Base-by-base conservation (phyloP, 805 yeast species). In the Lipomyces spencermartinsiae region DNA sequence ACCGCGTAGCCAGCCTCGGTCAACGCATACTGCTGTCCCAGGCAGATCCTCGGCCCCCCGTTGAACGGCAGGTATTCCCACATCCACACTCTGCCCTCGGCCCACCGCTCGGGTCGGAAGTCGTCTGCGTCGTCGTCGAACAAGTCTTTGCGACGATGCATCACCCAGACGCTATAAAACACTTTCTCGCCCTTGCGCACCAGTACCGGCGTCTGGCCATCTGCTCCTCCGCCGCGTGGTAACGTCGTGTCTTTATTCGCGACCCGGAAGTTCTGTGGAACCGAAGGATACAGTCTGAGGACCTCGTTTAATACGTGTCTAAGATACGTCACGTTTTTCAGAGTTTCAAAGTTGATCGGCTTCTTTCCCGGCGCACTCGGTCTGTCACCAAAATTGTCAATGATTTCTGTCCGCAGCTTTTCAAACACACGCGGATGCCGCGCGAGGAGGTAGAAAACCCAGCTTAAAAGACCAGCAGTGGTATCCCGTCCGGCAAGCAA, bases 1-100 rank as follows among this genome's bases (percentile, higher is more conserved):
- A 82, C 71, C 19, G 80, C 77, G 74, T 83, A 84, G 25, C 83
- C 78, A 7, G 85, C 84, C 75, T 84, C 87, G 25, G 86, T 84
- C 34, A 84, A 80, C 9, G 87, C 87, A 75, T 83, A 84, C 75
- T 84, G 87, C 77, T 84, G 87, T 54, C 87, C 87, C 62, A 84
- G 77, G 73, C 87, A 84, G 67, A 84, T 83, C 67, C 87, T 76
- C 37, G 87, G 87, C 4, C 87, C 87, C 57, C 87, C 87, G 72
- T 84, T 83, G 77, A 84, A 84, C 35, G 87, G 86, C 39, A 84
- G 75, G 74, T 82, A 84, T 39, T 82, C 83, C 86, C 86, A 84
- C 14, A 83, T 81, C 61, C 79, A 76, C 39, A 78, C 76, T 51
- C 74, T 75, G 46, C 73, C 68, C 33, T 54, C 59, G 65, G 78